These are phyloP conservation scores for Vitellaria paradoxa DNA, from an alignment of 179 eudicot genomes.

Conservation along the genomic window DNA sequence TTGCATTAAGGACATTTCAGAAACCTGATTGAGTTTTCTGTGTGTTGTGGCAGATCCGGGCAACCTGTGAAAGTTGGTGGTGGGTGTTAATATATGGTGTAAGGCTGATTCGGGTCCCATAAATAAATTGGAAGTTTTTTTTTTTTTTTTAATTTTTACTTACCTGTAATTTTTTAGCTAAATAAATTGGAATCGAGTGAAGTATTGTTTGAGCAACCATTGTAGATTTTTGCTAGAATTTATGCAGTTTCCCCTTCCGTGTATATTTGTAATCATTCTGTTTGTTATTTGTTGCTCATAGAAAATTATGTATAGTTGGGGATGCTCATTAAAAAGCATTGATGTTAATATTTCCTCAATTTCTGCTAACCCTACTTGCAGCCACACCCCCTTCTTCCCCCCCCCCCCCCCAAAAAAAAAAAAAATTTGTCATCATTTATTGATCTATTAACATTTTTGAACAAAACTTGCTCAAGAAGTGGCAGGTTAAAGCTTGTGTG, in stretches of 20 bases:
- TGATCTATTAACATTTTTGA: too few species aligned
- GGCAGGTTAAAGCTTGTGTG: too few species aligned
- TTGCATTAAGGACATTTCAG: not conserved
- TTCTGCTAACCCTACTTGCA: too few species aligned
- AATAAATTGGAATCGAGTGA: constrained; percentile 2
- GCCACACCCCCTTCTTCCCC: too few species aligned
- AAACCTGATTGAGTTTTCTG: not conserved
- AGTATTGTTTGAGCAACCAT: not conserved
- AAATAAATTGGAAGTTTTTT: not conserved
- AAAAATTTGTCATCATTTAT: too few species aligned
- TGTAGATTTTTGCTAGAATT: not conserved
- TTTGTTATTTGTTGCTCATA: not conserved
- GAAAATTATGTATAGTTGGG: too few species aligned
- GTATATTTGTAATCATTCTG: not conserved
- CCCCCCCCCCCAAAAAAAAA: too few species aligned
- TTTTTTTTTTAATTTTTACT: not conserved
- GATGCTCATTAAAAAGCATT: too few species aligned
- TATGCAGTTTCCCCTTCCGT: not conserved
- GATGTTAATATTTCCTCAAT: too few species aligned
- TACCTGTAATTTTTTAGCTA: not conserved
- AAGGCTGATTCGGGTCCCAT: not conserved
- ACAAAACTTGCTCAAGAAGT: too few species aligned
- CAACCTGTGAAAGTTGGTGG: constrained; percentile 7
- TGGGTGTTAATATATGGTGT: not conserved
- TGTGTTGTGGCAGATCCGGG: constrained; percentile 6